These are phyloP conservation scores for Albizia julibrissin DNA, from an alignment of 306 rosid species.

Conservation along the genomic window DNA sequence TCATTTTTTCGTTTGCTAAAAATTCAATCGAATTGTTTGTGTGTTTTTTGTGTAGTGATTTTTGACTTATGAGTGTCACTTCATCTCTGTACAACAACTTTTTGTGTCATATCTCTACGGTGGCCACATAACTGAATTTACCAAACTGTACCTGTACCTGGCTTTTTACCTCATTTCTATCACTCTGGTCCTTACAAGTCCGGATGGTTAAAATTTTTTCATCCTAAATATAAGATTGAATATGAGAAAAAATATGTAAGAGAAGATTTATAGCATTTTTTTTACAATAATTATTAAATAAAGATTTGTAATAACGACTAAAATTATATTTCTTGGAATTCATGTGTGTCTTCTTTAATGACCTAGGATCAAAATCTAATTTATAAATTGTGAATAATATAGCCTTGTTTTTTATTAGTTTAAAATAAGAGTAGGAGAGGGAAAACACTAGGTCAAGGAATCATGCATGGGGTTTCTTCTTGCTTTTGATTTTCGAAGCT, in stretches of 20 bases:
- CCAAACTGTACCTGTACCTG: not conserved
- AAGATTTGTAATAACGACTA: too few species aligned
- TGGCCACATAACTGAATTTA: not conserved
- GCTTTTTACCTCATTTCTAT: not conserved
- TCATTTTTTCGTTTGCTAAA: not conserved
- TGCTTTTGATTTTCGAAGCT: conserved; percentile 50
- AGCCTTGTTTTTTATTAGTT: not conserved
- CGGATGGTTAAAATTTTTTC: too few species aligned
- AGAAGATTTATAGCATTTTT: too few species aligned
- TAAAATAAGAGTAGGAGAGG: conserved; percentile 23
- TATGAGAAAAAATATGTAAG: too few species aligned
- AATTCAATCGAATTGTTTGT: not conserved
- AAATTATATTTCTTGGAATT: not conserved
- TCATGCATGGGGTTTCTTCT: conserved; percentile 33
- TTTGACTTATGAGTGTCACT: not conserved
- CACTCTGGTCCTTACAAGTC: too few species aligned
- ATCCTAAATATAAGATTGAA: too few species aligned
- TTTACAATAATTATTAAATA: too few species aligned
- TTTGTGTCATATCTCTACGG: not conserved
- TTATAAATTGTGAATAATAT: too few species aligned
- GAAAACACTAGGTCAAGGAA: conserved; percentile 43
- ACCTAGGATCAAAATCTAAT: conserved; percentile 13
- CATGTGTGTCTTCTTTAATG: conserved; percentile 31
- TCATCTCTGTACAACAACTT: not conserved
- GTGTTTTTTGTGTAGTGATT: not conserved